Conservation (phyloP, 352 stramenopile genomes). For the Elongisporangium undulatum region DNA sequence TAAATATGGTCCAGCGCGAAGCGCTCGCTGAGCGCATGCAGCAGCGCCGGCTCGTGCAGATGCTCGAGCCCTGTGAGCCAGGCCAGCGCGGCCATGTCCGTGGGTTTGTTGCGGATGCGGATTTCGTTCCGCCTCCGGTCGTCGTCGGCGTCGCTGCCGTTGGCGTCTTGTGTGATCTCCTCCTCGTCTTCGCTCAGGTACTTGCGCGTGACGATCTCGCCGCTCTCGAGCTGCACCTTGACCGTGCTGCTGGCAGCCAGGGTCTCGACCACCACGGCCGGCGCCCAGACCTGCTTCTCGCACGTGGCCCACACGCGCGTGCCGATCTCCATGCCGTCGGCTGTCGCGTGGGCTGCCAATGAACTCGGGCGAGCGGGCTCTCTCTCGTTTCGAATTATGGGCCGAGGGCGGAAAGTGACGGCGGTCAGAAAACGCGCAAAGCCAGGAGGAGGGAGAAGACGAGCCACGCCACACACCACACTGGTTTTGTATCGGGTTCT, state of each 20-base stretch:
- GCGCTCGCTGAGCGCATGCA: slow-evolving; percentile 75
- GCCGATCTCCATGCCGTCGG: slow-evolving; percentile 65
- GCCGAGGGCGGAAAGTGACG: neutral
- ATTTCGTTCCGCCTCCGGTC: slow-evolving; percentile 36
- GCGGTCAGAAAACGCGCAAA: neutral
- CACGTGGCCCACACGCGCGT: slow-evolving; percentile 80
- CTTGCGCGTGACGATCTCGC: slow-evolving; percentile 37
- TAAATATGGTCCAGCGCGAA: slow-evolving; percentile 81
- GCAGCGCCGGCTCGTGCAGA: slow-evolving; percentile 76
- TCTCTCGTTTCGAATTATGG: neutral
- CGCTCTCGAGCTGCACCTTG: slow-evolving; percentile 38
- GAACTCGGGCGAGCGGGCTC: no score
- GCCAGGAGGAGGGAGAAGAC: neutral
- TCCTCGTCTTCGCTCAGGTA: slow-evolving; percentile 3
- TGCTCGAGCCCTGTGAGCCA: slow-evolving; percentile 80
- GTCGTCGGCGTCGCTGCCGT: slow-evolving; percentile 23
- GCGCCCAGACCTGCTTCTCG: slow-evolving; percentile 55
- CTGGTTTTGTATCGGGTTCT: neutral
- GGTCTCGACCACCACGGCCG: slow-evolving; percentile 56
- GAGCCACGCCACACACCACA: neutral
- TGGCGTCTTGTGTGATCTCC: slow-evolving; percentile 3
- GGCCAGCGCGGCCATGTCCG: slow-evolving; percentile 45
- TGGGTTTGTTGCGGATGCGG: slow-evolving; percentile 61
- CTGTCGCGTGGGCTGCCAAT: no score
- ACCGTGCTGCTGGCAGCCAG: slow-evolving; percentile 42